phyloP scores from a whole-genome alignment of 305 asterid genomes.

The Fraxinus paxiana region DNA sequence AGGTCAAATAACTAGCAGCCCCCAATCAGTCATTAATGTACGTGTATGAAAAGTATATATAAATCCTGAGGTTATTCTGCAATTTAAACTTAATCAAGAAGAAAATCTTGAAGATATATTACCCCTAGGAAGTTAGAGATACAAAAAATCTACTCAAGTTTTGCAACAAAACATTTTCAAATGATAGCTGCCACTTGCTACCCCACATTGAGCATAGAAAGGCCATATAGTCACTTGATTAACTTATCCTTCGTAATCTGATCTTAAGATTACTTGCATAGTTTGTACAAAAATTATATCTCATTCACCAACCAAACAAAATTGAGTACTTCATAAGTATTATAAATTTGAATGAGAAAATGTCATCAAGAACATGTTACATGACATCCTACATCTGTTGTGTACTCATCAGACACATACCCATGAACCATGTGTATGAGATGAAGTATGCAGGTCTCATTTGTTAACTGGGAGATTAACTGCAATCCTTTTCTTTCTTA shows the following conservation, averaged over 20 bases:
- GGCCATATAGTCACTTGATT: background rate
- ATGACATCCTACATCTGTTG: background rate
- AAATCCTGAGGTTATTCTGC: background rate
- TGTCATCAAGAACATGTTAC: background rate
- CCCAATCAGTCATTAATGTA: background rate
- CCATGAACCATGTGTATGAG: background rate
- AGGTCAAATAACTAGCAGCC: conserved; percentile 9
- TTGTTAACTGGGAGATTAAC: background rate
- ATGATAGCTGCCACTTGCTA: background rate
- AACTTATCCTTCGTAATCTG: background rate
- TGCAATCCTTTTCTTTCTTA: background rate
- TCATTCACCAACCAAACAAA: background rate
- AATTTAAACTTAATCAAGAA: background rate
- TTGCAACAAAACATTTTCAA: background rate
- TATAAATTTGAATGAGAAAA: background rate
- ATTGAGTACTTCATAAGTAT: background rate
- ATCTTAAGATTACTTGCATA: background rate
- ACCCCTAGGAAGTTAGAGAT: background rate
- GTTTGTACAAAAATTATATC: background rate
- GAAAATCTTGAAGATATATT: conserved; percentile 7
- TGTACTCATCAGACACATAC: background rate
- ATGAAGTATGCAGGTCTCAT: background rate
- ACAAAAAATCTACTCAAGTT: background rate
- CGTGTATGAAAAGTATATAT: background rate
- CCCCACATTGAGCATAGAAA: background rate